These are phyloP conservation scores for Nothophytophthora sp. DNA, from an alignment of 352 stramenopile genomes.

Conservation along the genomic window DNA sequence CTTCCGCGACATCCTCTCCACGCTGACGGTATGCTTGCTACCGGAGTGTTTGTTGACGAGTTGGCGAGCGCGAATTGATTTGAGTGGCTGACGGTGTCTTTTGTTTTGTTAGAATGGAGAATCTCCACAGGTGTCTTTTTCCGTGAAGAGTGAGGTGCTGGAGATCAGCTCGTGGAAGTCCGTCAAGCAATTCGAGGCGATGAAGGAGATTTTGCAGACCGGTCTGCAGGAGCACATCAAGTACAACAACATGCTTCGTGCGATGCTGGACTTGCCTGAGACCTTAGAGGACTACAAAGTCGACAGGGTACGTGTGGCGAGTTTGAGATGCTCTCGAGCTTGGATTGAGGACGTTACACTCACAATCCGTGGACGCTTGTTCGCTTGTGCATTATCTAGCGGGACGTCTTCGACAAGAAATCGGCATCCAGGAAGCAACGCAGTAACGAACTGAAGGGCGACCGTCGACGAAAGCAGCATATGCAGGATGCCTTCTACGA, in stretches of 20 bases:
- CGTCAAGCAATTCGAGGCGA: constrained; percentile 81
- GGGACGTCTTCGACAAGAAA: constrained; percentile 85
- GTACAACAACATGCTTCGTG: constrained; percentile 85
- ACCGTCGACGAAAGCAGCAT: constrained; percentile 78
- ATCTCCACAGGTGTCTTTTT: constrained; percentile 76
- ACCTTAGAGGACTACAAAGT: constrained; percentile 73
- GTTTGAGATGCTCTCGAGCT: not conserved
- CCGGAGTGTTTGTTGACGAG: no score
- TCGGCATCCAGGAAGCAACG: constrained; percentile 72
- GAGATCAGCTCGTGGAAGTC: constrained; percentile 80
- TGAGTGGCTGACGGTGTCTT: not conserved
- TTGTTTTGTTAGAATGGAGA: constrained; percentile 60
- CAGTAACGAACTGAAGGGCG: constrained; percentile 80
- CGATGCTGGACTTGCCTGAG: constrained; percentile 76
- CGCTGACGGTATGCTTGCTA: constrained; percentile 52
- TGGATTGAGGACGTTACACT: not conserved
- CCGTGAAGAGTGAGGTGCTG: constrained; percentile 72
- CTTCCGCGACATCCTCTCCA: constrained; percentile 85
- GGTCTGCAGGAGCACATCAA: constrained; percentile 87
- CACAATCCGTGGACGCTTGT: constrained; percentile 1
- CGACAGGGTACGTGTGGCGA: constrained; percentile 52
- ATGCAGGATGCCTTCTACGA: constrained; percentile 76
- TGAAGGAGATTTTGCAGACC: constrained; percentile 74
- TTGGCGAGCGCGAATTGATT: no score
- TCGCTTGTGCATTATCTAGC: constrained; percentile 27